A percentile compares a stretch with the other conserved stretches of the same genome.
These are phyloP conservation scores for Epithemia pelagica DNA, from an alignment of 108 stramenopile genomes.

Conservation along the genomic window DNA sequence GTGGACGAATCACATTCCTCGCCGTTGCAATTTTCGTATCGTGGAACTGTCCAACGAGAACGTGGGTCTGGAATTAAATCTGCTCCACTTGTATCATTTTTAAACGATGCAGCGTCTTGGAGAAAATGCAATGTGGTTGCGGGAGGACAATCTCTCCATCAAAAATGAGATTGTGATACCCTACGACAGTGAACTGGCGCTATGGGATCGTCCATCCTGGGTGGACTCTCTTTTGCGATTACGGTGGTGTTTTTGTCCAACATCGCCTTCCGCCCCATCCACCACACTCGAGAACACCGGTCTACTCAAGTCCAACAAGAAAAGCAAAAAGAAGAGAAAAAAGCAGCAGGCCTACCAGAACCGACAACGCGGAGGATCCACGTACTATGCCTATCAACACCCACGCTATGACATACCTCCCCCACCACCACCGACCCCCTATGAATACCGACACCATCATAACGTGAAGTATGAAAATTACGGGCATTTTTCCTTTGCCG, in stretches of 20 bases:
- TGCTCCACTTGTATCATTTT: too few relatives aligned
- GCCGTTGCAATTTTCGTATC: too few relatives aligned
- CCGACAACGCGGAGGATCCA: neutral
- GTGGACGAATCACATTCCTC: too few relatives aligned
- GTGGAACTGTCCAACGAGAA: too few relatives aligned
- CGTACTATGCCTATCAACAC: neutral
- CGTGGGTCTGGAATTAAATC: too few relatives aligned
- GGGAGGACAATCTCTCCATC: neutral
- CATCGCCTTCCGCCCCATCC: too few relatives aligned
- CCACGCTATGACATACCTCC: neutral
- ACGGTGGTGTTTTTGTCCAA: neutral
- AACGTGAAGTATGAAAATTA: neutral
- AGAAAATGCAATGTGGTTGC: neutral
- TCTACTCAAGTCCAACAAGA: too few relatives aligned
- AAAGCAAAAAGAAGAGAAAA: neutral
- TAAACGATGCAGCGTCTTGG: neutral
- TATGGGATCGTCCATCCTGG: neutral
- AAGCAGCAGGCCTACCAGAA: neutral
- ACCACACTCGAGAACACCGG: too few relatives aligned
- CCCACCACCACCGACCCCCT: neutral
- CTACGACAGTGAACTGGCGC: neutral
- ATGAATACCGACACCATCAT: neutral
- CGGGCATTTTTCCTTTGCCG: neutral
- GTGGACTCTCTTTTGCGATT: neutral
- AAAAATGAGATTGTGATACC: neutral